A percentile compares a stretch with the other conserved stretches of the same genome.
Evolutionary conservation across 148 eudicot species (phyloP).

Genomic region (Rhododendron simsii): DNA sequence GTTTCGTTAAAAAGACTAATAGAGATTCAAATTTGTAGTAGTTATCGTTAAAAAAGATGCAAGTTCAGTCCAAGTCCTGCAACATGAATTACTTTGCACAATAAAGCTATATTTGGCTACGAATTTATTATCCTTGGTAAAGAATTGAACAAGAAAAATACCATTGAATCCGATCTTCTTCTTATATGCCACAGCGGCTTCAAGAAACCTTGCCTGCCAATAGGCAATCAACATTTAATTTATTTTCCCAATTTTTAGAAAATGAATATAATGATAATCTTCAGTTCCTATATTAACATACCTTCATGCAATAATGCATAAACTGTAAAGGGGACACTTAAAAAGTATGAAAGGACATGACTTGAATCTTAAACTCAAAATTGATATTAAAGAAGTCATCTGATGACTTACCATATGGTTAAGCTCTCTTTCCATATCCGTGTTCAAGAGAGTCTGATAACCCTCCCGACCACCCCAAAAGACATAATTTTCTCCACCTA

Average conservation of each 20-base stretch:
- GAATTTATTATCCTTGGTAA: not conserved
- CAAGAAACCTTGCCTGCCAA: constrained; percentile 76
- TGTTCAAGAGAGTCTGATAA: constrained; percentile 88
- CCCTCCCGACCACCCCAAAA: constrained; percentile 99
- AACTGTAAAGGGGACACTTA: not conserved
- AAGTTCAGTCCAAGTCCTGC: not conserved
- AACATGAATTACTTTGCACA: not conserved
- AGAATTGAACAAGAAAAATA: constrained; percentile 24
- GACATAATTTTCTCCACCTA: constrained; percentile 96
- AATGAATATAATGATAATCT: not conserved
- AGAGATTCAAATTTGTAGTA: not conserved
- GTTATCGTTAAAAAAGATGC: not conserved
- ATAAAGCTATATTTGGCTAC: not conserved
- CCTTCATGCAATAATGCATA: not conserved
- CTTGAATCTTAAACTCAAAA: not conserved
- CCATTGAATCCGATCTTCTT: constrained; percentile 97
- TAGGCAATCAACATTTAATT: not conserved
- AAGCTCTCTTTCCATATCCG: constrained; percentile 96
- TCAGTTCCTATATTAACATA: not conserved
- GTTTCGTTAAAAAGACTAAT: not conserved
- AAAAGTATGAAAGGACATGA: not conserved
- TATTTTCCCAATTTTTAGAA: not conserved
- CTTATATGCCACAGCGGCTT: constrained; percentile 86
- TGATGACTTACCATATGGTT: constrained; percentile 70
- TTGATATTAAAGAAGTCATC: not conserved